These are phyloP conservation scores for Neurospora sp. DNA, from an alignment of 495 filamentous ascomycete species.

Conservation along the genomic window DNA sequence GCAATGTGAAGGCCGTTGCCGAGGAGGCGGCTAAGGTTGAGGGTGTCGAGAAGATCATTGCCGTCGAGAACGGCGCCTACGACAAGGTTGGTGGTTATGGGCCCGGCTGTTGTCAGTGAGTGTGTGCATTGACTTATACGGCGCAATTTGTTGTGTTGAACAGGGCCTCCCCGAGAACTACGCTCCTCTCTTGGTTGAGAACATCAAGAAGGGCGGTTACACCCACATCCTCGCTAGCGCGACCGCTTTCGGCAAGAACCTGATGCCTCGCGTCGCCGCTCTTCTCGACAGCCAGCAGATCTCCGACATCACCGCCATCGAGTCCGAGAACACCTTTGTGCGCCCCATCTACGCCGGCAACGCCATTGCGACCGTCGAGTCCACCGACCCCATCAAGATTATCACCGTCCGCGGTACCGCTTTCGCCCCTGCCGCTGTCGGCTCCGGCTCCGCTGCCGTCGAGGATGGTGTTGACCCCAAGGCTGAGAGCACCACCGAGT, in stretches of 20 bases:
- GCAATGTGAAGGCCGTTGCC: conserved; percentile 66
- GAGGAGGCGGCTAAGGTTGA: conserved; percentile 81
- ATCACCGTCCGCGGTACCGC: conserved; percentile 89
- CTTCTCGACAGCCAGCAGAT: conserved; percentile 87
- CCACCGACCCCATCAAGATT: conserved; percentile 72
- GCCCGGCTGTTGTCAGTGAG: not conserved
- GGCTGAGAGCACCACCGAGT: conserved; percentile 59
- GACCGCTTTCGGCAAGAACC: conserved; percentile 93
- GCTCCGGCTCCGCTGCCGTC: conserved; percentile 44
- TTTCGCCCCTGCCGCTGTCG: conserved; percentile 53
- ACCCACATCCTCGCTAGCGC: conserved; percentile 85
- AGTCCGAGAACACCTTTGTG: conserved; percentile 90
- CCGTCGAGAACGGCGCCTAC: conserved; percentile 79
- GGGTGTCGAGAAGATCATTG: conserved; percentile 83
- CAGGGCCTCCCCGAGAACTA: conserved; percentile 91
- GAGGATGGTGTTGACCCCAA: conserved; percentile 67
- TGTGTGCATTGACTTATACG: not conserved
- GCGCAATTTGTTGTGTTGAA: not conserved
- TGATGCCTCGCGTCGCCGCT: conserved; percentile 92
- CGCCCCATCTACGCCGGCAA: conserved; percentile 97
- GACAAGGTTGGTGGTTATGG: conserved; percentile 55
- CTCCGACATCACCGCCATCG: conserved; percentile 77
- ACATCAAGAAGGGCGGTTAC: conserved; percentile 86
- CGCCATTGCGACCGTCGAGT: conserved; percentile 93
- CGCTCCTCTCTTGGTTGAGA: conserved; percentile 86